phyloP scores from a whole-genome alignment of 2,329 filamentous ascomycete genomes.

The Stylonectria norvegica region DNA sequence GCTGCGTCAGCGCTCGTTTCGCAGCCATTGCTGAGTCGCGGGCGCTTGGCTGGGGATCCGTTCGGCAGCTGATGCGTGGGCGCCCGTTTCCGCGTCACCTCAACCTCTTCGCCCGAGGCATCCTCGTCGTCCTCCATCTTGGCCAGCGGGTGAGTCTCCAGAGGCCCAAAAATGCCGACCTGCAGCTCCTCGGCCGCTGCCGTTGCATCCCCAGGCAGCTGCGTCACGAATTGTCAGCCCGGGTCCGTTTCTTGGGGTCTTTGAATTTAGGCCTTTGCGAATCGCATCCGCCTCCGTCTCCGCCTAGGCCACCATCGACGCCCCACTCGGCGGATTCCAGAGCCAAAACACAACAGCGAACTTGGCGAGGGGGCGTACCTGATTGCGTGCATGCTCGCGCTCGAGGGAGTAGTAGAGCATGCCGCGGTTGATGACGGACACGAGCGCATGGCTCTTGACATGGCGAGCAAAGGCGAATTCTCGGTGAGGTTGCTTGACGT shows the following conservation, averaged over 20 bases:
- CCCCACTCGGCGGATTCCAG: conserved; percentile 9
- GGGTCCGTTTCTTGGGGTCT: conserved; percentile 21
- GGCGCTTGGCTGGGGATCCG: conserved; percentile 57
- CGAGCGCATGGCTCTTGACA: conserved; percentile 62
- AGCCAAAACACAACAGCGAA: conserved; percentile 9
- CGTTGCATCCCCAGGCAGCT: conserved; percentile 48
- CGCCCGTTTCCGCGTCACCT: conserved; percentile 49
- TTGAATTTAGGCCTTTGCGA: conserved; percentile 9
- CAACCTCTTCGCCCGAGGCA: conserved; percentile 38
- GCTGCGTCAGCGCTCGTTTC: conserved; percentile 51
- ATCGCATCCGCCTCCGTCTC: conserved; percentile 12
- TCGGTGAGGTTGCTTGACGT: conserved; percentile 58
- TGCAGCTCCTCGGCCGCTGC: conserved; percentile 46
- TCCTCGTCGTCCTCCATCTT: conserved; percentile 38
- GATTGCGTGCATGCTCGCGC: conserved; percentile 48
- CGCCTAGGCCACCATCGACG: conserved; percentile 13
- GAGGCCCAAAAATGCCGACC: conserved; percentile 56
- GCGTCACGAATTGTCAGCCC: conserved; percentile 28
- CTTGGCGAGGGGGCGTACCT: conserved; percentile 39
- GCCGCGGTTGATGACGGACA: conserved; percentile 61
- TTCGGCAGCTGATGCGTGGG: conserved; percentile 45
- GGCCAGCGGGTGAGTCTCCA: conserved; percentile 44
- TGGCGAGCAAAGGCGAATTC: conserved; percentile 62
- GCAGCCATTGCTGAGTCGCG: conserved; percentile 59
- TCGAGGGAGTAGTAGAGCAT: conserved; percentile 59